A percentile compares a stretch with the other conserved stretches of the same genome.
phyloP scores from a whole-genome alignment of 257 asterid genomes.

The Nicotiana attenuata region DNA sequence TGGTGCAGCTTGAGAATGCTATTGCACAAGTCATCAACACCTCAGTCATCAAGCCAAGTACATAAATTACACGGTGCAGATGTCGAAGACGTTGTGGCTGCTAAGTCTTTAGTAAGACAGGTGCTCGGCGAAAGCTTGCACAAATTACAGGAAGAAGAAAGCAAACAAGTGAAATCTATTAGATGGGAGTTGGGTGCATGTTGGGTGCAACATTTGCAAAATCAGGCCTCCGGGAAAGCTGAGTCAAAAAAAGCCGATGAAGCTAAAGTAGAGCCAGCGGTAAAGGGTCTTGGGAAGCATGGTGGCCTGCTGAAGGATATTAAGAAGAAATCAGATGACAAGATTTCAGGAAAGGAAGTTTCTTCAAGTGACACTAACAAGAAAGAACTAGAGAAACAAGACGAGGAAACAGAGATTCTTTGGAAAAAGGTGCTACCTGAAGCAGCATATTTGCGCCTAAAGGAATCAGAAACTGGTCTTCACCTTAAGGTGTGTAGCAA shows the following conservation, averaged over 20 bases:
- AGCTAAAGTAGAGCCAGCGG: constrained; percentile 58
- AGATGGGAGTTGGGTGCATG: constrained; percentile 99
- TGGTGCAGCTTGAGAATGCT: constrained; percentile 68
- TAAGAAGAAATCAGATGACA: constrained; percentile 57
- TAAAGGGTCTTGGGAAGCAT: constrained; percentile 94
- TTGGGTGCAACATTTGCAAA: constrained; percentile 97
- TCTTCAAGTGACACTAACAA: constrained; percentile 28
- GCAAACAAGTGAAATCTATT: constrained; percentile 47
- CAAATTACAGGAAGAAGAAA: constrained; percentile 46
- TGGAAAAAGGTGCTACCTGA: constrained; percentile 59
- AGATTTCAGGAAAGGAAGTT: constrained; percentile 35
- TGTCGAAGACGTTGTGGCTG: constrained; percentile 38
- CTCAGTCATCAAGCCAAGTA: constrained; percentile 47
- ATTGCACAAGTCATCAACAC: constrained; percentile 54
- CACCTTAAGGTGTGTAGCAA: constrained; percentile 65
- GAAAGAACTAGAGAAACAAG: constrained; percentile 29
- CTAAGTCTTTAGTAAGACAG: constrained; percentile 47
- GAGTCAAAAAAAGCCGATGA: constrained; percentile 39
- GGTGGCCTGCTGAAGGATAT: constrained; percentile 69
- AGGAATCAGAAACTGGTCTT: constrained; percentile 72
- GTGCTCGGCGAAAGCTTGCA: constrained; percentile 53
- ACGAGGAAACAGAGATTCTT: constrained; percentile 48
- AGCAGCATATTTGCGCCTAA: constrained; percentile 69
- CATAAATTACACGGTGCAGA: constrained; percentile 49
- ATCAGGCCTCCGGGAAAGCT: constrained; percentile 57